Percentiles rank a stretch among this genome's conserved stretches.
These are phyloP conservation scores for Fusarium nisikadoi DNA, from an alignment of 2,329 filamentous ascomycete genomes.

Conservation along the genomic window DNA sequence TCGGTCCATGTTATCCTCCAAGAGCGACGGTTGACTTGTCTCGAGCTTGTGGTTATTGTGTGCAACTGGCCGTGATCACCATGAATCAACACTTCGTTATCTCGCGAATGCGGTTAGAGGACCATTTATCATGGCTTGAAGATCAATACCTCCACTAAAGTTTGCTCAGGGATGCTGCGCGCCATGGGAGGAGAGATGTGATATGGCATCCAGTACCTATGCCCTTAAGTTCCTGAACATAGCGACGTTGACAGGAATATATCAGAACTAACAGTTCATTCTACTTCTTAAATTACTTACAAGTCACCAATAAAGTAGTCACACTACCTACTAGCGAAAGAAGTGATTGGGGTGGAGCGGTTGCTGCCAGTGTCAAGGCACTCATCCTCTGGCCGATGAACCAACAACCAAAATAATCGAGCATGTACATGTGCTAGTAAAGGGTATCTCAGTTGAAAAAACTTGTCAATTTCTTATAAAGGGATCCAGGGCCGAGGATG, in stretches of 20 bases:
- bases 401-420: neutral
- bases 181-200: too few relatives aligned
- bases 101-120: too few relatives aligned
- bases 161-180: too few relatives aligned
- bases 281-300: neutral
- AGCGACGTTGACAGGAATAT: too few relatives aligned
- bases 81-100: too few relatives aligned
- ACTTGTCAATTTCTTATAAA: neutral
- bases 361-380: neutral
- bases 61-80: too few relatives aligned
- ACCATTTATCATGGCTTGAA: too few relatives aligned
- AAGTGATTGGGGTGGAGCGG: neutral
- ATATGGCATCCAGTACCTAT: too few relatives aligned
- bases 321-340: too few relatives aligned
- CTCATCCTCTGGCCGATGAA: neutral
- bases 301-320: neutral
- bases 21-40: neutral
- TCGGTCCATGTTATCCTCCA: neutral
- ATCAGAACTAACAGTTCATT: neutral
- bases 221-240: too few relatives aligned
- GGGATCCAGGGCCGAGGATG: neutral
- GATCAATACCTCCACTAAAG: too few relatives aligned
- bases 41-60: too few relatives aligned
- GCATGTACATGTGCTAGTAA: neutral
- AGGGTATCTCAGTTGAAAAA: neutral